These are phyloP conservation scores for Mycena sp. DNA, from an alignment of 1,284 basidiomycete species.

Conservation along the genomic window DNA sequence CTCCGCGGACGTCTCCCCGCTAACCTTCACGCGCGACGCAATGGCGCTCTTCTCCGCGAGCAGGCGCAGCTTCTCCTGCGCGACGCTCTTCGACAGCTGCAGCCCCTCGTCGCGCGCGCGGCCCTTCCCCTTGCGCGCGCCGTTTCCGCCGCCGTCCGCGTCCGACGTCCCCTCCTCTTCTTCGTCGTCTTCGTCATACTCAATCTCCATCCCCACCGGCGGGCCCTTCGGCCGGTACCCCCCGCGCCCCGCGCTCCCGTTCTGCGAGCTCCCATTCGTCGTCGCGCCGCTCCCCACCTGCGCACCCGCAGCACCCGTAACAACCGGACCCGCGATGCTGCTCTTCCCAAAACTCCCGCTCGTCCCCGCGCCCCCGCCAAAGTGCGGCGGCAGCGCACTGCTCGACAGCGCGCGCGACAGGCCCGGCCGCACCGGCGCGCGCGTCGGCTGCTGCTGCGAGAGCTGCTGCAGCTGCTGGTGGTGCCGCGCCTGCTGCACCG, in stretches of 20 bases:
- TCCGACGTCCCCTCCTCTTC: constrained; percentile 30
- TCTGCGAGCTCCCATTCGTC: constrained; percentile 1
- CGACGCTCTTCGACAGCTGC: constrained; percentile 28
- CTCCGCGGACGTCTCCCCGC: constrained; percentile 3
- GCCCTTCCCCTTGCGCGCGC: constrained; percentile 15
- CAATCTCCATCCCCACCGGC: constrained; percentile 24
- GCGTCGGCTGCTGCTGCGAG: not conserved
- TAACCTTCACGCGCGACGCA: constrained; percentile 15
- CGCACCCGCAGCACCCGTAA: not conserved
- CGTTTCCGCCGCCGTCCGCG: constrained; percentile 18
- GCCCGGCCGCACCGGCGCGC: constrained; percentile 6
- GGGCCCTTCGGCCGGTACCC: constrained; percentile 32
- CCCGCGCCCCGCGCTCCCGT: constrained; percentile 14
- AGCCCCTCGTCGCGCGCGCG: constrained; percentile 20
- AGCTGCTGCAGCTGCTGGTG: not conserved
- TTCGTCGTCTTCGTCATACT: constrained; percentile 19
- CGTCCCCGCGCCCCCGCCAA: constrained; percentile 5
- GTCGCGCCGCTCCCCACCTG: not conserved
- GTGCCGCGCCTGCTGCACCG: not conserved
- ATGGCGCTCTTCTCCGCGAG: constrained; percentile 20
- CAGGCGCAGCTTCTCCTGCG: constrained; percentile 28
- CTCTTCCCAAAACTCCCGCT: constrained; percentile 29
- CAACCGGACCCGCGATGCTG: constrained; percentile 24
- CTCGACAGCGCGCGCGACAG: constrained; percentile 27
- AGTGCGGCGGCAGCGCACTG: constrained; percentile 22